phyloP scores from a whole-genome alignment of 345 rosid genomes.

The Bruguiera gymnorhiza region DNA sequence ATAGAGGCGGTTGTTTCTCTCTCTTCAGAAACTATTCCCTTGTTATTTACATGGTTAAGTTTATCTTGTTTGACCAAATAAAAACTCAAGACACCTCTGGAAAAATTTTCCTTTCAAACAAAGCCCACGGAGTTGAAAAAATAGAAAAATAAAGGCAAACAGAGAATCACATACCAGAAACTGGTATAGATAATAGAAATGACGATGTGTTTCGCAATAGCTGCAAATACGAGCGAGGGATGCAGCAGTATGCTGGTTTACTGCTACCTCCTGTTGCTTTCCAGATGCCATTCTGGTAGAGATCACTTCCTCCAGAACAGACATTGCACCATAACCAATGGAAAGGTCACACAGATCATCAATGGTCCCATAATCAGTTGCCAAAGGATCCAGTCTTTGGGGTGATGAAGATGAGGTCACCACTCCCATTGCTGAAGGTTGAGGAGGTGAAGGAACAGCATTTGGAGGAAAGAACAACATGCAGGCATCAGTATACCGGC shows the following conservation, averaged over 20 bases:
- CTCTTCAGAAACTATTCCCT: background rate
- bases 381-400: constrained; percentile 85
- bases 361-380: constrained; percentile 87
- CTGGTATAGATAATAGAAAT: constrained; percentile 80
- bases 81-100: background rate
- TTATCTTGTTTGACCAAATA: background rate
- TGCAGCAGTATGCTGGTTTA: constrained; percentile 62
- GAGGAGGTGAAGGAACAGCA: constrained; percentile 73
- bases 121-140: background rate
- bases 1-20: too few species aligned
- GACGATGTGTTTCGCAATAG: constrained; percentile 75
- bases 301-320: constrained; percentile 74
- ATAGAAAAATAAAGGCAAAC: background rate
- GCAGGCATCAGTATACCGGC: constrained; percentile 79
- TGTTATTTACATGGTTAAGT: background rate
- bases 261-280: constrained; percentile 51
- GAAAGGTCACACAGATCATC: constrained; percentile 82
- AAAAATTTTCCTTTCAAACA: background rate
- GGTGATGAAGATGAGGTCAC: constrained; percentile 74
- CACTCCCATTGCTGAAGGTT: constrained; percentile 49
- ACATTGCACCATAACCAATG: constrained; percentile 77
- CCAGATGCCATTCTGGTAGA: constrained; percentile 62
- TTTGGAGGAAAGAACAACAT: constrained; percentile 72
- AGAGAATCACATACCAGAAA: constrained; percentile 56
- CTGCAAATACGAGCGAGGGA: constrained; percentile 78